These are phyloP conservation scores for Apophysomyces ossiformis DNA, from an alignment of 371 early-diverging fungal genomes.

Conservation along the genomic window DNA sequence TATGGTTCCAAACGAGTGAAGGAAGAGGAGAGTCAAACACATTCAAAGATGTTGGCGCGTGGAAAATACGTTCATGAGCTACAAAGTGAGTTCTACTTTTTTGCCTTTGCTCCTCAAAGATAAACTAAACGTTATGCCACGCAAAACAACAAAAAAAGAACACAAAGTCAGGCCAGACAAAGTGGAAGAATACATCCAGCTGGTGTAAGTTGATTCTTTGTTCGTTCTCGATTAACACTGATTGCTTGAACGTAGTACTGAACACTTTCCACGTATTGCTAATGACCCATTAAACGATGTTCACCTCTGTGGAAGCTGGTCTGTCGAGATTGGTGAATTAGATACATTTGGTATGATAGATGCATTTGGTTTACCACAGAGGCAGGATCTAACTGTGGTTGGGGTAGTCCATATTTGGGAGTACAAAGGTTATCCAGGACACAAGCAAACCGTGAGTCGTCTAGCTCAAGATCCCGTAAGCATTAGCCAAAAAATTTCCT, in stretches of 20 bases:
- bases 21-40: constrained; percentile 62
- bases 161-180: constrained; percentile 87
- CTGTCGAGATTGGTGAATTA: constrained; percentile 81
- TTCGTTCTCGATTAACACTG: background rate
- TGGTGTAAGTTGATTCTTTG: constrained; percentile 54
- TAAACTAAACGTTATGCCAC: too few relatives aligned
- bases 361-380: background rate
- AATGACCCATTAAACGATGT: constrained; percentile 73
- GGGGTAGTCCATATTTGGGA: constrained; percentile 88
- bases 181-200: constrained; percentile 79
- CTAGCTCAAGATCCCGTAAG: constrained; percentile 64
- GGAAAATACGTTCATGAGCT: constrained; percentile 92
- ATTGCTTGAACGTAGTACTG: constrained; percentile 44
- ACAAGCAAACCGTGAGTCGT: constrained; percentile 59
- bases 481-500: background rate
- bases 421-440: constrained; percentile 88
- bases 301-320: constrained; percentile 89
- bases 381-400: background rate
- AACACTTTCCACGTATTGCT: constrained; percentile 77
- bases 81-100: constrained; percentile 56
- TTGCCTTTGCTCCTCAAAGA: background rate
- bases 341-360: constrained; percentile 76
- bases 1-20: constrained; percentile 63
- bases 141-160: constrained; percentile 37
- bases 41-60: constrained; percentile 78